Evolutionary conservation across 306 rosid genomes (phyloP).

Genomic region (Hippophae gyantsensis): DNA sequence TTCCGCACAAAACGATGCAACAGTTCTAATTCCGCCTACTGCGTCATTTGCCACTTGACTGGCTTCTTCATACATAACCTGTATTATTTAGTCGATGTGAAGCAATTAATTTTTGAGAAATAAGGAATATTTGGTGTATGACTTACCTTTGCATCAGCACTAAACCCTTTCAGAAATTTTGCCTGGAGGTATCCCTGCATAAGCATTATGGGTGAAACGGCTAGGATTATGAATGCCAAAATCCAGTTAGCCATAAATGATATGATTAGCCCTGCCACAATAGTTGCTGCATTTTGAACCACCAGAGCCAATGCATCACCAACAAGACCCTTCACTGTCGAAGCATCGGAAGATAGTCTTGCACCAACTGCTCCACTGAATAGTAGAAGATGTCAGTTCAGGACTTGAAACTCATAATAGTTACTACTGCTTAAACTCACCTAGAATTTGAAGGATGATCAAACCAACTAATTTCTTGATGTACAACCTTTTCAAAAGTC

Average conservation of each 20-base stretch:
- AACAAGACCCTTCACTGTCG: conserved; percentile 51
- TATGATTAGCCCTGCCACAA: conserved; percentile 45
- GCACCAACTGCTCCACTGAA: conserved; percentile 70
- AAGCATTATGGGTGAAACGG: conserved; percentile 44
- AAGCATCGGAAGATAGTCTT: conserved; percentile 68
- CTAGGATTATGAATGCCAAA: conserved; percentile 40
- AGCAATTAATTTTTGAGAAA: not conserved
- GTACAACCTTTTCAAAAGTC: conserved; percentile 58
- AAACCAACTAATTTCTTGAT: conserved; percentile 71
- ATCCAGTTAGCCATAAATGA: conserved; percentile 73
- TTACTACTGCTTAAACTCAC: conserved; percentile 14
- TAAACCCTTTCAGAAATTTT: conserved; percentile 51
- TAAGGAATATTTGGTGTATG: not conserved
- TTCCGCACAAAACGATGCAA: conserved; percentile 85
- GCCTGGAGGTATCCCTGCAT: conserved; percentile 42
- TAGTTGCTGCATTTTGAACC: conserved; percentile 50
- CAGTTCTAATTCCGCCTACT: conserved; percentile 79
- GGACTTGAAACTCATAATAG: too few relatives aligned
- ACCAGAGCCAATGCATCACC: conserved; percentile 62
- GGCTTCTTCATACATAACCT: conserved; percentile 79
- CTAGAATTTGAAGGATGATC: conserved; percentile 75
- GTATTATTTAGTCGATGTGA: not conserved
- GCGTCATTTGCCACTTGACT: conserved; percentile 87
- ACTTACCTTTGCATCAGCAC: conserved; percentile 73
- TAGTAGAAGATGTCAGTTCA: not conserved